A percentile compares a stretch with the other conserved stretches of the same genome.
Conservation (phyloP, 208 protist genomes). For the Dictyostelium gargantuum region DNA sequence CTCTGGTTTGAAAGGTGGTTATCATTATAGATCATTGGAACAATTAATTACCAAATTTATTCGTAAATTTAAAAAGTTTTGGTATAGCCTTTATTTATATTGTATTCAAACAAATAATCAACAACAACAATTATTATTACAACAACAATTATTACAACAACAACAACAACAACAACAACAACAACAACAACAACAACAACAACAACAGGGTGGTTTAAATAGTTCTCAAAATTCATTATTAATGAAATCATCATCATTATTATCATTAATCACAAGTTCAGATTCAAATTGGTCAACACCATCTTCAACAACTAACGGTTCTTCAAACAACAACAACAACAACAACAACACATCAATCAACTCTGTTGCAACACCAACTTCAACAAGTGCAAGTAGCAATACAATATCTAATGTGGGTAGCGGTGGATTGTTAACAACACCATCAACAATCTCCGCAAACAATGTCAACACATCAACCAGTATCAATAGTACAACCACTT, state of each 20-base stretch:
- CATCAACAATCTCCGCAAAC: background rate
- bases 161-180: background rate
- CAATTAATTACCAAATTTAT: slow-evolving; percentile 66
- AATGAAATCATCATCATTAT: background rate
- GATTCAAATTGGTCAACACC: background rate
- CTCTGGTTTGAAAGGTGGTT: slow-evolving; percentile 71
- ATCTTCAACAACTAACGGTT: background rate
- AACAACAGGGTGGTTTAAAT: background rate
- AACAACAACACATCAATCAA: background rate
- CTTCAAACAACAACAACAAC: background rate
- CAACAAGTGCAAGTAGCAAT: background rate
- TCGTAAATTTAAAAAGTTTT: slow-evolving; percentile 70
- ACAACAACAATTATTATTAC: background rate
- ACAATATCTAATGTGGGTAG: background rate
- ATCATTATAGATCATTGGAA: slow-evolving; percentile 71
- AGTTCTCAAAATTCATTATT: background rate
- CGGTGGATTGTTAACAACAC: no score
- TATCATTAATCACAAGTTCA: background rate
- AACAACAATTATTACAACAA: background rate
- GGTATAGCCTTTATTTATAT: background rate
- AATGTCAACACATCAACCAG: background rate
- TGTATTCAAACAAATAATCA: background rate
- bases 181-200: background rate
- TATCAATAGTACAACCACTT: background rate
- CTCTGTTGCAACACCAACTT: no score